Conservation (phyloP, 139 green algal species). For the Coelastrella sp. region DNA sequence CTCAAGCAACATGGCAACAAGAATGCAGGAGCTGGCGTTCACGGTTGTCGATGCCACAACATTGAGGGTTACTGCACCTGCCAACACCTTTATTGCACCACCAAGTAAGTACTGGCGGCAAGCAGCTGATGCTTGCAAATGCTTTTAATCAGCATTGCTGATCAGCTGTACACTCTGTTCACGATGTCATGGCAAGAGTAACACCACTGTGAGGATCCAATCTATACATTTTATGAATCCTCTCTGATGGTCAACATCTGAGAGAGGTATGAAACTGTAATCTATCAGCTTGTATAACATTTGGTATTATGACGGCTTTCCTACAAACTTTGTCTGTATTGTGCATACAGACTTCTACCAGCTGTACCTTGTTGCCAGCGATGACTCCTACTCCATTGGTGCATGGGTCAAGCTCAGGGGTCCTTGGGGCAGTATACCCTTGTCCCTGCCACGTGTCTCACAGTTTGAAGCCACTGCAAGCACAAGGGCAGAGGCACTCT, state of each 20-base stretch:
- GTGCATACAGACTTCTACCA: conserved; percentile 25
- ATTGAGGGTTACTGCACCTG: conserved; percentile 1
- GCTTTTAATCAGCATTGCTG: not conserved
- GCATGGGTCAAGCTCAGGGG: conserved; percentile 23
- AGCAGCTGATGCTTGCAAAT: not conserved
- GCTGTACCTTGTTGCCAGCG: not conserved
- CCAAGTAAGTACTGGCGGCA: not conserved
- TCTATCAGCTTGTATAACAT: too few relatives aligned
- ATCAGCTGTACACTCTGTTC: not conserved
- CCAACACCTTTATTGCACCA: conserved; percentile 7
- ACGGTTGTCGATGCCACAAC: not conserved
- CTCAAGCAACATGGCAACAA: conserved; percentile 25
- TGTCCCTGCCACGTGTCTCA: not conserved
- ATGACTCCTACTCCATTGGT: conserved; percentile 14
- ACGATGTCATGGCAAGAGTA: not conserved
- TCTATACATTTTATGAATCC: too few relatives aligned
- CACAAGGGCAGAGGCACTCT: not conserved
- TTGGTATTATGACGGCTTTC: not conserved
- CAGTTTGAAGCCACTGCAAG: not conserved
- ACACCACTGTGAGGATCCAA: too few relatives aligned
- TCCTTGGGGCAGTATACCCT: not conserved
- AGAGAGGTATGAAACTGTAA: too few relatives aligned
- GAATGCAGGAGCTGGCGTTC: not conserved
- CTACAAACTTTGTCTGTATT: not conserved
- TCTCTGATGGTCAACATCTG: too few relatives aligned